Percentiles rank a stretch among this genome's conserved stretches.
Evolutionary conservation across 1,284 basidiomycete species (phyloP).

Genomic region (Malassezia dermatis): DNA sequence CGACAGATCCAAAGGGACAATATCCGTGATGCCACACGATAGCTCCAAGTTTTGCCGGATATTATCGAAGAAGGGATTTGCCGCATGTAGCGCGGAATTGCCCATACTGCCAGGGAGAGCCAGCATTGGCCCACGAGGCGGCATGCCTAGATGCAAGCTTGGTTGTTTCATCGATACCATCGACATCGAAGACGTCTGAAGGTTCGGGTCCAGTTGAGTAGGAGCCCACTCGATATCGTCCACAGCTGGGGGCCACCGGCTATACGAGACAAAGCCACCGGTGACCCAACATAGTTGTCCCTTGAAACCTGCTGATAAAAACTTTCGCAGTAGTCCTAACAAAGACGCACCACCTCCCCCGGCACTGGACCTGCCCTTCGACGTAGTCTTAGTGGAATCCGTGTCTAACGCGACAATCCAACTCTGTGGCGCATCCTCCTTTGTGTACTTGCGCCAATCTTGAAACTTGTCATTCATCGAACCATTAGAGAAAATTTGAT

Average conservation of each 20-base stretch:
- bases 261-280: slow-evolving; percentile 29
- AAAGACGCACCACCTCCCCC: slow-evolving; percentile 43
- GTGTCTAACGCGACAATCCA: slow-evolving; percentile 42
- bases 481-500: slow-evolving; percentile 33
- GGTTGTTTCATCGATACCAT: background rate
- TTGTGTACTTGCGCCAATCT: slow-evolving; percentile 17
- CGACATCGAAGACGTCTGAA: background rate
- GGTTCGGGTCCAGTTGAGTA: background rate
- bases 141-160: background rate
- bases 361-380: slow-evolving; percentile 31
- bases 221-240: background rate
- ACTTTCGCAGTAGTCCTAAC: slow-evolving; percentile 43
- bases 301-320: slow-evolving; percentile 33
- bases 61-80: slow-evolving; percentile 61
- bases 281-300: slow-evolving; percentile 43
- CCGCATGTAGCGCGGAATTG: slow-evolving; percentile 15
- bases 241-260: background rate
- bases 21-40: slow-evolving; percentile 59
- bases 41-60: slow-evolving; percentile 90
- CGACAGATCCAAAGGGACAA: slow-evolving; percentile 25
- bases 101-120: slow-evolving; percentile 13
- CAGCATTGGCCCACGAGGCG: background rate
- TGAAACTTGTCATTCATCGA: slow-evolving; percentile 24
- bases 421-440: background rate
- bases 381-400: slow-evolving; percentile 27